A percentile compares a stretch with the other conserved stretches of the same genome.
These are phyloP conservation scores for Jamesozyma spencerorum DNA, from an alignment of 805 yeast species.

Conservation along the genomic window DNA sequence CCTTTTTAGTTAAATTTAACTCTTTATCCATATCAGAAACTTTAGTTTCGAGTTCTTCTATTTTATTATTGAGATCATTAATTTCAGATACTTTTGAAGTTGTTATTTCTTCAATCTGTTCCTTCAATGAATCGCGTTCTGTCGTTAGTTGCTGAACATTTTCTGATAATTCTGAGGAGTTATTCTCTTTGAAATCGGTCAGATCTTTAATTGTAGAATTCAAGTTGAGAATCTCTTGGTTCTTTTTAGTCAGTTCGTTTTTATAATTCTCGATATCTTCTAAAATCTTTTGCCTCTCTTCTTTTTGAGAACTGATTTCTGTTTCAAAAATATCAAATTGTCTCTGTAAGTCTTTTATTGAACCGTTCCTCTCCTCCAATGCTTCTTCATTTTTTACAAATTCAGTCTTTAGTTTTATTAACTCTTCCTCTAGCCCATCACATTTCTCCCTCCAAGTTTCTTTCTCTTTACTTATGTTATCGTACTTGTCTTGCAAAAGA, in stretches of 20 bases:
- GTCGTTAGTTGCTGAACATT: conserved; percentile 6
- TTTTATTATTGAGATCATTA: conserved; percentile 1
- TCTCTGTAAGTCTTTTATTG: background rate
- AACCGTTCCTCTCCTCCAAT: conserved; percentile 1
- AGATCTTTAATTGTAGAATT: conserved; percentile 5
- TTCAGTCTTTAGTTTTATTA: background rate
- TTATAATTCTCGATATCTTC: conserved; percentile 3
- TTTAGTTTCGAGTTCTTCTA: background rate
- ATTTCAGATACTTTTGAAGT: conserved; percentile 4
- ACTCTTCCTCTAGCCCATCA: background rate
- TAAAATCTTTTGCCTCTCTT: background rate
- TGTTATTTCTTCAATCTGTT: conserved; percentile 1
- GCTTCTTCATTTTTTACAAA: conserved; percentile 1
- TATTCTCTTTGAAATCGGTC: conserved; percentile 1
- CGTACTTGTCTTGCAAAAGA: conserved; percentile 22
- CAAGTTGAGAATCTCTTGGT: conserved; percentile 2
- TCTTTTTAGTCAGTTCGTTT: conserved; percentile 6
- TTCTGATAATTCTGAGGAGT: conserved; percentile 4
- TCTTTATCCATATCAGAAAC: background rate
- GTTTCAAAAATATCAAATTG: background rate
- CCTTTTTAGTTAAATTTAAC: conserved; percentile 8
- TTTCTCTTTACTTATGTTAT: conserved; percentile 12
- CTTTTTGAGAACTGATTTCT: background rate
- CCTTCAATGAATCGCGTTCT: conserved; percentile 7
- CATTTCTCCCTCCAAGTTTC: conserved; percentile 5